A percentile compares a stretch with the other conserved stretches of the same genome.
Evolutionary conservation across 257 asterid genomes (phyloP).

Genomic region (Solanum bulbocastanum): DNA sequence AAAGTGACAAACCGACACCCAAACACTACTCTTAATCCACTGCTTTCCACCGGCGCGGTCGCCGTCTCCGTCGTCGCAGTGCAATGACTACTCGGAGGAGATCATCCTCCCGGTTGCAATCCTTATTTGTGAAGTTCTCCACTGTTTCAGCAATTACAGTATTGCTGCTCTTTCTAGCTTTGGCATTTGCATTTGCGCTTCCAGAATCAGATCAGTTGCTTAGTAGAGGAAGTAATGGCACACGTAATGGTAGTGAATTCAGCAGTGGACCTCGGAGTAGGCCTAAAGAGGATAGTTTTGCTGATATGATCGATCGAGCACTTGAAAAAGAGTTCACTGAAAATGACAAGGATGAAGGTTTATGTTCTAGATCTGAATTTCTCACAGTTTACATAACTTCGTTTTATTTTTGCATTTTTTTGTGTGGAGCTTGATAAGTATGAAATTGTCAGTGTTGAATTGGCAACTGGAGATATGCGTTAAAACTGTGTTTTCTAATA

Average conservation of each 20-base stretch:
- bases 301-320: slow-evolving; percentile 96
- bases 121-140: slow-evolving; percentile 4
- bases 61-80: slow-evolving; percentile 42
- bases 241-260: slow-evolving; percentile 14
- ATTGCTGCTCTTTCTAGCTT: slow-evolving; percentile 7
- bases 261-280: slow-evolving; percentile 31
- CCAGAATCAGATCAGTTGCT: slow-evolving; percentile 27
- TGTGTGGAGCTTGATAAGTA: too few relatives aligned
- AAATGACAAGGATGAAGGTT: slow-evolving; percentile 83
- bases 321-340: slow-evolving; percentile 89
- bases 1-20: slow-evolving; percentile 22
- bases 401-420: neutral
- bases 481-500: neutral
- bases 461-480: neutral
- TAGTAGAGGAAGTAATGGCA: slow-evolving; percentile 1
- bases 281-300: slow-evolving; percentile 70
- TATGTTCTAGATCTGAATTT: slow-evolving; percentile 29
- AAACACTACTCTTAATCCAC: neutral
- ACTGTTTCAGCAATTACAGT: slow-evolving; percentile 1
- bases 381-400: neutral
- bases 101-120: slow-evolving; percentile 17
- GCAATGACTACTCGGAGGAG: slow-evolving; percentile 40
- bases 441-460: neutral
- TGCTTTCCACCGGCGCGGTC: slow-evolving; percentile 34
- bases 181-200: slow-evolving; percentile 14